Percentiles rank a stretch among this genome's conserved stretches.
Evolutionary conservation across 176 grass and related monocot species (phyloP).

Genomic region (Pontederia paniculata): DNA sequence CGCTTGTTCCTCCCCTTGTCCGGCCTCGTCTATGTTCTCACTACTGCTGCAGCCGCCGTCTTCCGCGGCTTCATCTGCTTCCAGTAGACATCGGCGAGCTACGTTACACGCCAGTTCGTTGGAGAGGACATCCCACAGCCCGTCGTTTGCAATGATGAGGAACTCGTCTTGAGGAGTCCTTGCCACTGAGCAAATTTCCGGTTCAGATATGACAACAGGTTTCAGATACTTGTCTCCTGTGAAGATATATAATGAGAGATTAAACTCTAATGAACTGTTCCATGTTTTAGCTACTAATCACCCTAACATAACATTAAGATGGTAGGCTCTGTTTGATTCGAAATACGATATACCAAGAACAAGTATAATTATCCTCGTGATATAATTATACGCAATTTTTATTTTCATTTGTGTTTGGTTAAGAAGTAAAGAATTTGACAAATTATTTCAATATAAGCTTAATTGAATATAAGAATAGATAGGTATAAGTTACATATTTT

Average conservation of each 20-base stretch:
- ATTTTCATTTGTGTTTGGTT: no score
- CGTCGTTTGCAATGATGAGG: conserved; percentile 75
- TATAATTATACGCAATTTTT: no score
- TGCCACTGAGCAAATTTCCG: conserved; percentile 40
- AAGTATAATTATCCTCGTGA: no score
- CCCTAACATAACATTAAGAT: no score
- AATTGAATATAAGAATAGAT: no score
- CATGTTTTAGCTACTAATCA: no score
- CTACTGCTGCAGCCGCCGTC: not conserved
- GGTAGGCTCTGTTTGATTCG: no score
- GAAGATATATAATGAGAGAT: not conserved
- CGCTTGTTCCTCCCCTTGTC: conserved; percentile 1
- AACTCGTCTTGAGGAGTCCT: conserved; percentile 39
- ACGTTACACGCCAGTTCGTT: conserved; percentile 54
- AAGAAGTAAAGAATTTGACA: no score
- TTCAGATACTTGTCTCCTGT: conserved; percentile 64
- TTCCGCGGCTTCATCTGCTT: conserved; percentile 14
- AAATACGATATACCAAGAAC: no score
- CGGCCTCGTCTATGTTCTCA: not conserved
- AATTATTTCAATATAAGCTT: no score
- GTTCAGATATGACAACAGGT: conserved; percentile 63
- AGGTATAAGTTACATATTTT: no score
- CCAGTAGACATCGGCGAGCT: conserved; percentile 47
- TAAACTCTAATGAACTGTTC: no score
- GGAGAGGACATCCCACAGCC: conserved; percentile 68